Base-by-base conservation (phyloP, 1,139 yeast species). In the Magnusiomyces tetraspermus region DNA sequence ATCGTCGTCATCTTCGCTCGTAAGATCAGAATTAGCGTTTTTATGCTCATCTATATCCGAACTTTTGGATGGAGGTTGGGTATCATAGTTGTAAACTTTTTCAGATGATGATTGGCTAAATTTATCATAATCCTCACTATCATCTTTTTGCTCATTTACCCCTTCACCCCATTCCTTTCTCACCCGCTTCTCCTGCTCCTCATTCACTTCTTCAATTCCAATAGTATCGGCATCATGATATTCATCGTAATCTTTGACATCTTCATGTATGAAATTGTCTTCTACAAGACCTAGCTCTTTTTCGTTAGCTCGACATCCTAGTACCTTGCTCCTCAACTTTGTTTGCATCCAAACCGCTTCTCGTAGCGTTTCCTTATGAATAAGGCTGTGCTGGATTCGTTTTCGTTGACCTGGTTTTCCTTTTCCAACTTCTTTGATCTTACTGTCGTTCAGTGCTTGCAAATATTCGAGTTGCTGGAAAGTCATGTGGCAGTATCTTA, bases 271-370 rank as follows among this genome's bases (percentile, higher is more conserved):
- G 19, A 36, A 41, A 4, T 43, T 41, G 10, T 43, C 54, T 53
- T 1, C 66, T 59, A 53, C 55, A 44, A 55, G 50, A 13, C 57
- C 58, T 22, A 57, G 53, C 22, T 52, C 53, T 23, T 51, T 55
- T 10, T 50, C 44, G 38, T 49, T 53, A 36, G 60, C 60, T 22
- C 55, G 50, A 3, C 65, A 51, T 23, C 58, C 62, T 30, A 63
- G 58, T 5, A 73, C 71, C 48, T 62, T 59, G 50, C 72, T 67
- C 41, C 74, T 75, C 31, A 77, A 59, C 37, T 69, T 68, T 10
- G 73, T 66, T 44, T 75, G 74, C 47, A 69, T 65, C 81, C 80
- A 77, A 13, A 76, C 60, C 0, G 79, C 79, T 26, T 71, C 72
- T 52, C 72, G 70, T 13, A 77, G 58, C 0, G 71, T 71, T 1